A percentile compares a stretch with the other conserved stretches of the same genome.
Evolutionary conservation across 257 asterid genomes (phyloP).

Genomic region (Paulownia fortunei): DNA sequence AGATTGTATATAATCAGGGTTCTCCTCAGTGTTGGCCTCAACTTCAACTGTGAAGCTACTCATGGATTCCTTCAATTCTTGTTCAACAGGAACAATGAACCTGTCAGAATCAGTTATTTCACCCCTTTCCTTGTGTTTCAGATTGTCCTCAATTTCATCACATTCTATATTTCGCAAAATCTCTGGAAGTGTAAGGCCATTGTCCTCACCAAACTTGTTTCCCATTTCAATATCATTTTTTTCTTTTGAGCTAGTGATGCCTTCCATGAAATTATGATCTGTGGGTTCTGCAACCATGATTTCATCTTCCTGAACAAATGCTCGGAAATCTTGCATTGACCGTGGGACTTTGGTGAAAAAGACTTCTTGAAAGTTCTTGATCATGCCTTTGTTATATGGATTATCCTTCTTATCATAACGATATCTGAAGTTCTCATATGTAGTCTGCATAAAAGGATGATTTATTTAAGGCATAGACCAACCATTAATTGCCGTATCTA

Average conservation of each 20-base stretch:
- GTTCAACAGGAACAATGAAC: conserved; percentile 30
- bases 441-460: conserved; percentile 64
- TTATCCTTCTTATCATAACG: conserved; percentile 75
- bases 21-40: conserved; percentile 24
- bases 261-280: conserved; percentile 42
- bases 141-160: conserved; percentile 45
- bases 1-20: conserved; percentile 28
- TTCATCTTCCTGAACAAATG: conserved; percentile 57
- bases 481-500: too few species aligned
- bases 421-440: conserved; percentile 82
- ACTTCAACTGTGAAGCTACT: conserved; percentile 28
- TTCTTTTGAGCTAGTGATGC: conserved; percentile 71
- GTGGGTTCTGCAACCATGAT: conserved; percentile 38
- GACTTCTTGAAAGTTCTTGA: conserved; percentile 62
- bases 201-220: conserved; percentile 44
- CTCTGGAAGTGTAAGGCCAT: conserved; percentile 55
- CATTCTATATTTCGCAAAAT: conserved; percentile 53
- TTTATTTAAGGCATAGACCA: too few species aligned
- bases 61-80: conserved; percentile 31
- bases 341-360: conserved; percentile 68
- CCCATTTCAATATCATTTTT: conserved; percentile 79
- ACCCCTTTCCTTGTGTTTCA: conserved; percentile 40
- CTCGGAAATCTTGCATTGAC: conserved; percentile 66
- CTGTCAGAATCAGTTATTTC: conserved; percentile 41
- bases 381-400: conserved; percentile 72